Evolutionary conservation across 371 early-diverging fungal species (phyloP).

Genomic region (Entomophthora muscae): DNA sequence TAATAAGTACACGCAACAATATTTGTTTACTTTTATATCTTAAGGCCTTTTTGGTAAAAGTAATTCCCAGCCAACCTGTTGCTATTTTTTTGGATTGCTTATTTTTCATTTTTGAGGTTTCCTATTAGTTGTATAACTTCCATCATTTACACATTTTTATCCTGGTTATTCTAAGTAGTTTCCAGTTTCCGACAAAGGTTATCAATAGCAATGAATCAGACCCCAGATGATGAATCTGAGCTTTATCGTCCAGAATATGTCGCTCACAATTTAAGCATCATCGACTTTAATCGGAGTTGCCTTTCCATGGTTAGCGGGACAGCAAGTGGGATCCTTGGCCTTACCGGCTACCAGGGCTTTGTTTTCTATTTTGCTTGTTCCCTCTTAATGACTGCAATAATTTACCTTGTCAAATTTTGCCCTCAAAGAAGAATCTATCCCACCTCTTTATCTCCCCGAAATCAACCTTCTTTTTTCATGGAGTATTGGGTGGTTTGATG

Average conservation of each 20-base stretch:
- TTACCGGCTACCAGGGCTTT: slow-evolving; percentile 49
- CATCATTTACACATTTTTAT: too few species aligned
- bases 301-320: slow-evolving; percentile 57
- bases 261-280: slow-evolving; percentile 39
- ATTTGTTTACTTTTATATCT: too few species aligned
- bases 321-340: slow-evolving; percentile 60
- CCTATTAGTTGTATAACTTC: too few species aligned
- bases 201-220: background rate
- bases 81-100: too few species aligned
- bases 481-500: slow-evolving; percentile 48
- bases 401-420: background rate
- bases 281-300: slow-evolving; percentile 54
- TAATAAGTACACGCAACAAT: too few species aligned
- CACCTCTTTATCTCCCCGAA: slow-evolving; percentile 9
- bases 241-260: slow-evolving; percentile 15
- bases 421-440: background rate
- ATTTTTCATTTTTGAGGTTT: too few species aligned
- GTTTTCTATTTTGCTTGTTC: slow-evolving; percentile 50
- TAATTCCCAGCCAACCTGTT: too few species aligned
- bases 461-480: slow-evolving; percentile 35
- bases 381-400: slow-evolving; percentile 17
- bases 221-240: background rate
- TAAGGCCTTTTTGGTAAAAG: too few species aligned
- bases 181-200: too few species aligned
- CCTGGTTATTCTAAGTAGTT: too few species aligned